These are phyloP conservation scores for Stachybotrys chartarum DNA, from an alignment of 2,329 filamentous ascomycete species.

Conservation along the genomic window DNA sequence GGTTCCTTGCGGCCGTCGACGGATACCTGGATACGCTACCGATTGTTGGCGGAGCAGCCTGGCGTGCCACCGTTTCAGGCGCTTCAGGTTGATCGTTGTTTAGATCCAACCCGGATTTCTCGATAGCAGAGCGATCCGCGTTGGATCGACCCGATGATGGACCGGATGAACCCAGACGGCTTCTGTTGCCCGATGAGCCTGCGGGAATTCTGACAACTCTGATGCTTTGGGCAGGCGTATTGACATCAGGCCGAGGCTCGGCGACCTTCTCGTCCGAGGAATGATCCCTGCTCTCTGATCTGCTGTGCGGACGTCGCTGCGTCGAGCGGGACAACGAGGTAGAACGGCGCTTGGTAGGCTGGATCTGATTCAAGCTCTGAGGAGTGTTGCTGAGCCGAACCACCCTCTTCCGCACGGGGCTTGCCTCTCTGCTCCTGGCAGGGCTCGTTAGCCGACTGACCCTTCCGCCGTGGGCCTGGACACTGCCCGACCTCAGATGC, in stretches of 20 bases:
- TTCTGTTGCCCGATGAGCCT: constrained; percentile 41
- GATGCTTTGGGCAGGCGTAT: constrained; percentile 45
- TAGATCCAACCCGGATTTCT: constrained; percentile 27
- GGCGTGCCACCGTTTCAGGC: constrained; percentile 41
- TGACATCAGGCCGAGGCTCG: constrained; percentile 32
- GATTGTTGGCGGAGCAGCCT: constrained; percentile 37
- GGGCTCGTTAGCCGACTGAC: constrained; percentile 37
- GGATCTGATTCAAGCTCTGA: constrained; percentile 32
- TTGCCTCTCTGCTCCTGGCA: constrained; percentile 38
- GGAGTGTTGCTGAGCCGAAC: constrained; percentile 49
- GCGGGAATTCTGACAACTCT: constrained; percentile 49
- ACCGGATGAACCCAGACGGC: constrained; percentile 26
- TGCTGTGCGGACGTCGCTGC: constrained; percentile 24
- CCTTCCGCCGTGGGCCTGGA: constrained; percentile 28
- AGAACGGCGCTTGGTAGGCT: constrained; percentile 38
- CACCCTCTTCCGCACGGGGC: constrained; percentile 48
- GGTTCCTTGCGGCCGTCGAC: constrained; percentile 40
- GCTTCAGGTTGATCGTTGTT: constrained; percentile 41
- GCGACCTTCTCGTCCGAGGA: constrained; percentile 29
- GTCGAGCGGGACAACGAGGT: constrained; percentile 38
- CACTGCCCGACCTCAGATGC: constrained; percentile 40
- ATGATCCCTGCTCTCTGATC: constrained; percentile 33
- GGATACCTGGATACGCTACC: constrained; percentile 47
- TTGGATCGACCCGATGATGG: constrained; percentile 27
- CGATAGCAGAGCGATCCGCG: constrained; percentile 23